Conservation (phyloP, 148 eudicot species). For the Tetragonia tetragonoides region DNA sequence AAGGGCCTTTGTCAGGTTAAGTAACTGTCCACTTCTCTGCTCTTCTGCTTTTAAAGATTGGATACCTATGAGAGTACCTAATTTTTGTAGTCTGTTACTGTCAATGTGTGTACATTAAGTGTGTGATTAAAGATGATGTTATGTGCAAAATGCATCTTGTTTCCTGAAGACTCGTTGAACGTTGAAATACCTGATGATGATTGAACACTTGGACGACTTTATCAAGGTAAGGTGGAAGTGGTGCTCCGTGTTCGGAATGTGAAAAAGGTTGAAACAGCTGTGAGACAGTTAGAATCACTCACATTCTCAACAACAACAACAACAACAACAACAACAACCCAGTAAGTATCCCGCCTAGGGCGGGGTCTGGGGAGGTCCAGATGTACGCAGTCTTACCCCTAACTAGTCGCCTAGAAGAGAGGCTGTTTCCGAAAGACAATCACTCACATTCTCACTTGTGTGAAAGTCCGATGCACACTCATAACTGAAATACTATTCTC, state of each 20-base stretch:
- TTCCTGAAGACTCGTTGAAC: constrained; percentile 79
- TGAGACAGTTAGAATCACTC: constrained; percentile 71
- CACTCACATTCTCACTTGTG: constrained; percentile 93
- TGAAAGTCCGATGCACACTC: constrained; percentile 88
- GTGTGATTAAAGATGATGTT: constrained; percentile 5
- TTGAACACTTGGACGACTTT: constrained; percentile 54
- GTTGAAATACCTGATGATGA: constrained; percentile 95
- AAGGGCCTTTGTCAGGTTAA: constrained; percentile 97
- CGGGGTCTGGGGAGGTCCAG: too few species aligned
- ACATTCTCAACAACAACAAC: too few species aligned
- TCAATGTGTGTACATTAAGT: neutral
- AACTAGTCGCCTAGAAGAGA: too few species aligned
- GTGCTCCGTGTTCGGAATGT: constrained; percentile 75
- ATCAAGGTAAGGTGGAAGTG: constrained; percentile 88
- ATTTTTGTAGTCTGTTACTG: neutral
- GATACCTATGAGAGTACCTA: neutral
- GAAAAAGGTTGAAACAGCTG: constrained; percentile 93
- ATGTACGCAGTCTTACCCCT: too few species aligned
- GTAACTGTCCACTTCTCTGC: neutral
- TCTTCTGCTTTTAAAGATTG: neutral
- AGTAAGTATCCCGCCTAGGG: too few species aligned
- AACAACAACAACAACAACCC: too few species aligned
- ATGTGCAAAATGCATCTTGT: constrained; percentile 88
- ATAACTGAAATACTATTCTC: neutral
- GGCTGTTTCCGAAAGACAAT: too few species aligned